Percentiles rank a stretch among this genome's conserved stretches.
Evolutionary conservation across 139 green algal genomes (phyloP).

Genomic region (Tetraselmis striata): DNA sequence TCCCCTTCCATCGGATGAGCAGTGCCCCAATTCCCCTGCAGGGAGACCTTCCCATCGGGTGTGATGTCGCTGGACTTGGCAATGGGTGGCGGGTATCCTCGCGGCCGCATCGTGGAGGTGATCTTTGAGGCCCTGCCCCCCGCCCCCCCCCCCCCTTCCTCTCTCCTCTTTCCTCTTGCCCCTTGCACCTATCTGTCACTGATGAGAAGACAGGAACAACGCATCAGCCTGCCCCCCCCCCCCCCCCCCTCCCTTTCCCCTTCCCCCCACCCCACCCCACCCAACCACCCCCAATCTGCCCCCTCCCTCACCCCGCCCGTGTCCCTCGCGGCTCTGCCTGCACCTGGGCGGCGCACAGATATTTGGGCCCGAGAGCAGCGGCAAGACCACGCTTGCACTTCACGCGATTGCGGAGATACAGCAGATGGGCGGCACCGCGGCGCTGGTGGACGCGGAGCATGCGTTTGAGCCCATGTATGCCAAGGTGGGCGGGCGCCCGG

Average conservation of each 20-base stretch:
- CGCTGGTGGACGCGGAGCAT: conserved; percentile 92
- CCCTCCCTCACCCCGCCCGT: background rate
- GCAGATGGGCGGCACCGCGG: conserved; percentile 42
- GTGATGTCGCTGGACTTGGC: conserved; percentile 78
- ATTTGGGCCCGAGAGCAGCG: conserved; percentile 84
- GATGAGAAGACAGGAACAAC: no score
- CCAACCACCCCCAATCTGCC: background rate
- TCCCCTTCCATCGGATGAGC: no score
- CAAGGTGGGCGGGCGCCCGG: conserved; percentile 25
- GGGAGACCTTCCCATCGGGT: conserved; percentile 59
- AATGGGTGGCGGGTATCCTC: conserved; percentile 75
- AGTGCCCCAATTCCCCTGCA: conserved; percentile 35
- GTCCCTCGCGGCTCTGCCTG: background rate
- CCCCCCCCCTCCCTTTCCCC: background rate
- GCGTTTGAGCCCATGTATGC: conserved; percentile 86
- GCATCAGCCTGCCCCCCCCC: no score
- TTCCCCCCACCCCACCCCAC: background rate
- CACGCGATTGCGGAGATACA: conserved; percentile 86
- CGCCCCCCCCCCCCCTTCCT: background rate
- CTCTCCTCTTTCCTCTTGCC: no score
- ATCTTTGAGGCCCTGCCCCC: background rate
- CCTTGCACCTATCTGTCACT: no score
- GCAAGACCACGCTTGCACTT: conserved; percentile 95
- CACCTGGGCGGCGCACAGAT: conserved; percentile 40
- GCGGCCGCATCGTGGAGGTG: conserved; percentile 83